These are phyloP conservation scores for Annulohypoxylon bovei DNA, from an alignment of 495 filamentous ascomycete species.

Conservation along the genomic window DNA sequence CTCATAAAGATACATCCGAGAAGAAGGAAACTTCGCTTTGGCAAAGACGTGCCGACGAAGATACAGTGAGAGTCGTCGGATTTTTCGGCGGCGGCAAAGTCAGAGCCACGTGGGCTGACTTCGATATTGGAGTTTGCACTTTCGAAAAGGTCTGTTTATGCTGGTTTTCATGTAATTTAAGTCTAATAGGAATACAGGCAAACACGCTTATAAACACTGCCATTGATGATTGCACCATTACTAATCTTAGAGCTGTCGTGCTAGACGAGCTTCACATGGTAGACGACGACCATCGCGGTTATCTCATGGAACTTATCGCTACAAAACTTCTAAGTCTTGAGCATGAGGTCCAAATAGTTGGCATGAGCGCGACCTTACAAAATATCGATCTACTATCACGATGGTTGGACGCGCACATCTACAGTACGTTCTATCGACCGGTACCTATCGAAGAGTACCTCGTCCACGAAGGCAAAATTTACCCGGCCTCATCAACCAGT, in stretches of 20 bases:
- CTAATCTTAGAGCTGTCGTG: slow-evolving; percentile 72
- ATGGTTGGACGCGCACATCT: slow-evolving; percentile 78
- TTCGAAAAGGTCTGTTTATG: slow-evolving; percentile 75
- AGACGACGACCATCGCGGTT: slow-evolving; percentile 81
- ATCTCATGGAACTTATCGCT: slow-evolving; percentile 81
- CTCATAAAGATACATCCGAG: slow-evolving; percentile 23
- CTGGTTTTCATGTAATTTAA: slow-evolving; percentile 6
- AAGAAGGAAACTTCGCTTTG: slow-evolving; percentile 47
- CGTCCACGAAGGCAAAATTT: slow-evolving; percentile 78
- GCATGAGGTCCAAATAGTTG: slow-evolving; percentile 76
- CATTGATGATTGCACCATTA: slow-evolving; percentile 76
- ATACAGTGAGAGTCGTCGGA: slow-evolving; percentile 70
- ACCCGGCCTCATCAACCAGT: slow-evolving; percentile 69
- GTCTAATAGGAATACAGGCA: slow-evolving; percentile 62
- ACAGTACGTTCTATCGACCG: slow-evolving; percentile 77
- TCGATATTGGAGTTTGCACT: slow-evolving; percentile 83
- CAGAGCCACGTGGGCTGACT: slow-evolving; percentile 73
- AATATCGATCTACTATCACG: slow-evolving; percentile 73
- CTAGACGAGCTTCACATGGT: slow-evolving; percentile 88
- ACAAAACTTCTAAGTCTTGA: slow-evolving; percentile 79
- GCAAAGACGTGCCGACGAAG: slow-evolving; percentile 57
- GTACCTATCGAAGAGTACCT: slow-evolving; percentile 80
- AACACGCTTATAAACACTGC: slow-evolving; percentile 81
- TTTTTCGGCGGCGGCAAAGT: slow-evolving; percentile 79
- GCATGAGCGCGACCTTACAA: slow-evolving; percentile 85